Percentiles rank a stretch among this genome's conserved stretches.
Evolutionary conservation across 805 yeast genomes (phyloP).

Genomic region (Yarrowia osloensis): DNA sequence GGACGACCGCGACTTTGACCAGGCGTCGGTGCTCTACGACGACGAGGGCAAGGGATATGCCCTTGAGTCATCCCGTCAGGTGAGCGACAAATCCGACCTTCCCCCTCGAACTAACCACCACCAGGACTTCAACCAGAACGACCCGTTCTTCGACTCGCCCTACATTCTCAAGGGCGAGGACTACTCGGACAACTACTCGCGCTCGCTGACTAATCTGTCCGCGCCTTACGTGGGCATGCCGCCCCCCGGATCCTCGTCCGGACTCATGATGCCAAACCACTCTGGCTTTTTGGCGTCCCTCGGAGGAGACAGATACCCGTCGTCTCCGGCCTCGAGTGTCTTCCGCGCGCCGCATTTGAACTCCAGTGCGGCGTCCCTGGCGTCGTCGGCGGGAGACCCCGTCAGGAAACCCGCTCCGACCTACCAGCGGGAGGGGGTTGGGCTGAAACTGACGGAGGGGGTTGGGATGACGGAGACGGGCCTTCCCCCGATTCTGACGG

Average conservation of each 20-base stretch:
- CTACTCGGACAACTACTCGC: slow-evolving; percentile 13
- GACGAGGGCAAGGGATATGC: neutral
- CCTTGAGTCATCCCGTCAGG: neutral
- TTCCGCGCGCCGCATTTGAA: neutral
- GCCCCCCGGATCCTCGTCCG: neutral
- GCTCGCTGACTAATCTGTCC: slow-evolving; percentile 6
- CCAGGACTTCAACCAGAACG: slow-evolving; percentile 25
- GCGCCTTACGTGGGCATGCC: slow-evolving; percentile 5
- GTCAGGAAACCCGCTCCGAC: neutral
- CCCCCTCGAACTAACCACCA: neutral
- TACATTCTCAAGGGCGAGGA: slow-evolving; percentile 23
- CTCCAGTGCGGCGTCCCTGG: slow-evolving; percentile 5
- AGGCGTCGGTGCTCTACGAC: slow-evolving; percentile 41
- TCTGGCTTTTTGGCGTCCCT: slow-evolving; percentile 18
- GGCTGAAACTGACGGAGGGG: no score
- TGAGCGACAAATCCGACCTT: neutral
- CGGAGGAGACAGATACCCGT: slow-evolving; percentile 22
- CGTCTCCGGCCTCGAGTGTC: slow-evolving; percentile 20
- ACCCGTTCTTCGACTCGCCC: slow-evolving; percentile 27
- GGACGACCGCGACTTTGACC: slow-evolving; percentile 43
- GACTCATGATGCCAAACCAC: neutral
- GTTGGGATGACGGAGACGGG: no score
- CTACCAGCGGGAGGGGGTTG: no score
- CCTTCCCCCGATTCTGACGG: no score
- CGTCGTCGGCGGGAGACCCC: neutral